These are phyloP conservation scores for Corylus avellana DNA, from an alignment of 306 rosid genomes.

Conservation along the genomic window DNA sequence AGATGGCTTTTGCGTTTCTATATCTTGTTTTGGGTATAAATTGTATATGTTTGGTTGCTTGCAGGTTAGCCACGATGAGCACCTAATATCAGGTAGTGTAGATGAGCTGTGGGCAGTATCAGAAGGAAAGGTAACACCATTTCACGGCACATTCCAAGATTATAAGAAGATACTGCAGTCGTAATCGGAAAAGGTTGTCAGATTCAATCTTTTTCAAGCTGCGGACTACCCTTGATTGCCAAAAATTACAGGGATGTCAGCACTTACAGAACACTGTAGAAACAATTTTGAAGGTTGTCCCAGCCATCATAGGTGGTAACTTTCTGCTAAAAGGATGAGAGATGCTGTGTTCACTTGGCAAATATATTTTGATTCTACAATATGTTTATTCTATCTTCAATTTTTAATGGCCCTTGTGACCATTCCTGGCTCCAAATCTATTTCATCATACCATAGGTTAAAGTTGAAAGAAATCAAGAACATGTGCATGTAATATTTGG, in stretches of 20 bases:
- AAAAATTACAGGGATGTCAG: background rate
- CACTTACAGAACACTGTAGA: conserved; percentile 4
- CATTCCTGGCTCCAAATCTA: background rate
- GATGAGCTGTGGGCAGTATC: conserved; percentile 98
- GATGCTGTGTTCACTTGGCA: background rate
- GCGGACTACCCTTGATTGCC: background rate
- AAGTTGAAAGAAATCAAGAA: background rate
- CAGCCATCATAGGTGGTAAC: background rate
- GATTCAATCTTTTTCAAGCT: conserved; percentile 4
- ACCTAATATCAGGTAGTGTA: conserved; percentile 96
- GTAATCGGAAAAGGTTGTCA: conserved; percentile 28
- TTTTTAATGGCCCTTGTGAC: background rate
- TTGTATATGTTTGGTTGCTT: conserved; percentile 22
- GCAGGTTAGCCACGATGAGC: conserved; percentile 99
- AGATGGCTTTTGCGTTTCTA: background rate
- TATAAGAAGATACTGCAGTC: conserved; percentile 89
- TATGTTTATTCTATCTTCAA: background rate
- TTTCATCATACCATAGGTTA: background rate
- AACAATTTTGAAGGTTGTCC: background rate
- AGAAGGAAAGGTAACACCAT: conserved; percentile 74
- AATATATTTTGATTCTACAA: background rate
- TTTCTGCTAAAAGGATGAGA: background rate
- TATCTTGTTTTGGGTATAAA: background rate
- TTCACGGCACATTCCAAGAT: conserved; percentile 81
- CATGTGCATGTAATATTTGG: background rate